Percentiles rank a stretch among this genome's conserved stretches.
Evolutionary conservation across 495 filamentous ascomycete genomes (phyloP).

Genomic region (Umbilicaria muhlenbergii): DNA sequence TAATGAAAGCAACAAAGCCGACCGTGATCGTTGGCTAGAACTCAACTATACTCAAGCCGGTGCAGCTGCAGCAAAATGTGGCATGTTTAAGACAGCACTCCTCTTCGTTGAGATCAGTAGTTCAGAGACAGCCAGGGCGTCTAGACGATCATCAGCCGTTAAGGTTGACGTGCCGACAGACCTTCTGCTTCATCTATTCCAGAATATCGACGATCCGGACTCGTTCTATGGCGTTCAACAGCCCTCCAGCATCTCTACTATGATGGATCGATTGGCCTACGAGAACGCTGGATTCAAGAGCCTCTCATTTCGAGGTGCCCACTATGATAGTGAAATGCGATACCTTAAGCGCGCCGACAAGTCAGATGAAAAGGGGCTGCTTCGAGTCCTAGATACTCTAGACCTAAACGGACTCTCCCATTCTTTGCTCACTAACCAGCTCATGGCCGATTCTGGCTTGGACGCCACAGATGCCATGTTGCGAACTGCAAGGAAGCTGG

Average conservation of each 20-base stretch:
- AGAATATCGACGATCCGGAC: slow-evolving; percentile 87
- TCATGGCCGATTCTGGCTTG: slow-evolving; percentile 14
- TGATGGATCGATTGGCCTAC: slow-evolving; percentile 76
- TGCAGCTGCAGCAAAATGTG: slow-evolving; percentile 61
- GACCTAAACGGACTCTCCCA: slow-evolving; percentile 59
- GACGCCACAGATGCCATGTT: slow-evolving; percentile 53
- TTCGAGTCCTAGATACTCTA: slow-evolving; percentile 42
- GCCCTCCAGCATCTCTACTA: slow-evolving; percentile 52
- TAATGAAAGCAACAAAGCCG: slow-evolving; percentile 56
- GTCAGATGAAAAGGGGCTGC: slow-evolving; percentile 24
- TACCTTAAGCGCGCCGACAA: slow-evolving; percentile 22
- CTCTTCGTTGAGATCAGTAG: slow-evolving; percentile 63
- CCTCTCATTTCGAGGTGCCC: slow-evolving; percentile 80
- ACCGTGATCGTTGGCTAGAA: slow-evolving; percentile 74
- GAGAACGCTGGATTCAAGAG: slow-evolving; percentile 80
- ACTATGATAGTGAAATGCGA: slow-evolving; percentile 71
- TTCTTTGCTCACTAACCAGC: slow-evolving; percentile 49
- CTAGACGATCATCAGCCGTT: slow-evolving; percentile 50
- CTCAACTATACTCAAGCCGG: slow-evolving; percentile 61
- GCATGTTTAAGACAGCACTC: slow-evolving; percentile 74
- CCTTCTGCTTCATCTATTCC: slow-evolving; percentile 65
- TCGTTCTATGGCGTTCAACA: slow-evolving; percentile 90
- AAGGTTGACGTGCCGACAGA: slow-evolving; percentile 44
- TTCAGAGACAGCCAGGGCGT: slow-evolving; percentile 35
- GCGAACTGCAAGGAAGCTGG: slow-evolving; percentile 68